Percentiles rank a stretch among this genome's conserved stretches.
Conservation (phyloP, 495 filamentous ascomycete genomes). For the Paragyromitra xinjiangensis region DNA sequence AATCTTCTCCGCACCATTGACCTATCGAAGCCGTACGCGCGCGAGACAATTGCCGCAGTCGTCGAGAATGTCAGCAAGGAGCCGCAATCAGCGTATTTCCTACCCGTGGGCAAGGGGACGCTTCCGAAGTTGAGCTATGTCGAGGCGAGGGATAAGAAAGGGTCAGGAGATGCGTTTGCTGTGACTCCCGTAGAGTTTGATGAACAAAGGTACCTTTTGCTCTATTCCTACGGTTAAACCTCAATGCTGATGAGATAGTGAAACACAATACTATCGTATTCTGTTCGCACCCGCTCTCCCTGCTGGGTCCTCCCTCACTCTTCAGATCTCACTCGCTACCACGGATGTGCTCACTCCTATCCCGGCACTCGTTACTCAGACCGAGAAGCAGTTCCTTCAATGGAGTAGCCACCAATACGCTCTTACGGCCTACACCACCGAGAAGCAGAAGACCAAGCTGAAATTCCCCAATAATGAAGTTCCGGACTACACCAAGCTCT, state of each 20-base stretch:
- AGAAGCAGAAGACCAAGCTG: conserved; percentile 95
- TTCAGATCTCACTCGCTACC: conserved; percentile 83
- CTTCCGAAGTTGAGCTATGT: conserved; percentile 80
- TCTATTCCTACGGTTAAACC: not conserved
- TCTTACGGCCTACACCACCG: conserved; percentile 80
- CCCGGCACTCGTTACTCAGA: conserved; percentile 79
- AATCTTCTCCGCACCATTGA: conserved; percentile 91
- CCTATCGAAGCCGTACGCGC: conserved; percentile 87
- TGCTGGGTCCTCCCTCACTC: conserved; percentile 78
- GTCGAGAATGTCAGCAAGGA: conserved; percentile 82
- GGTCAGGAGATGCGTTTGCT: conserved; percentile 70
- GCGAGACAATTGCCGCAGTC: conserved; percentile 89
- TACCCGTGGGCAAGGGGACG: conserved; percentile 79
- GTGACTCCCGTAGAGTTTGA: conserved; percentile 74
- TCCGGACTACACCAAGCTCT: conserved; percentile 82
- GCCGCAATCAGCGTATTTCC: conserved; percentile 85
- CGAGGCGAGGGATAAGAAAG: conserved; percentile 91
- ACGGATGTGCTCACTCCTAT: conserved; percentile 78
- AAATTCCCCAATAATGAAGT: conserved; percentile 82
- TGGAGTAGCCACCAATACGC: conserved; percentile 84
- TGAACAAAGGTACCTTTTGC: conserved; percentile 64
- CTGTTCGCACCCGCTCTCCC: conserved; percentile 76
- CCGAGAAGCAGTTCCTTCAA: conserved; percentile 83
- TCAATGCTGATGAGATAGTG: conserved; percentile 55
- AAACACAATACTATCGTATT: conserved; percentile 82